Evolutionary conservation across 2,329 filamentous ascomycete genomes (phyloP).

Genomic region (Fusarium sp.): DNA sequence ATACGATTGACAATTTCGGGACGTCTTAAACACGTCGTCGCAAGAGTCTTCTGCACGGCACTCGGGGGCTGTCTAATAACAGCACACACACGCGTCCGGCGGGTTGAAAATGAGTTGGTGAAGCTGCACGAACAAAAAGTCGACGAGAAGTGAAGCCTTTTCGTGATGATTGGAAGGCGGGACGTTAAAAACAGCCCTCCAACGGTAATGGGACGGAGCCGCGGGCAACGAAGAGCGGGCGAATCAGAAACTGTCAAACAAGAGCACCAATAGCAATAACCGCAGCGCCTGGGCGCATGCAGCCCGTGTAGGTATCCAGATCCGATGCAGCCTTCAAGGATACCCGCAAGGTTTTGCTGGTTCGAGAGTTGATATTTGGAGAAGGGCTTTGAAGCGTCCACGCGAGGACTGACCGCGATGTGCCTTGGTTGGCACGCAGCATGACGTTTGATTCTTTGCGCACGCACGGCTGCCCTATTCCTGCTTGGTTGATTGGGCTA

Average conservation of each 20-base stretch:
- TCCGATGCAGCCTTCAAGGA: constrained; percentile 28
- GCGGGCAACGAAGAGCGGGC: constrained; percentile 22
- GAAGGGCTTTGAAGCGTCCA: constrained; percentile 16
- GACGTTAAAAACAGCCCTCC: constrained; percentile 23
- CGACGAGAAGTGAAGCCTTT: constrained; percentile 25
- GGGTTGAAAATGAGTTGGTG: constrained; percentile 15
- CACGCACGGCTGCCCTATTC: constrained; percentile 29
- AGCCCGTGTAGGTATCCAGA: constrained; percentile 23
- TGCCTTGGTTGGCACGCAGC: constrained; percentile 31
- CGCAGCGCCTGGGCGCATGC: constrained; percentile 21
- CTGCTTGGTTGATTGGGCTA: constrained; percentile 18
- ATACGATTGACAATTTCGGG: constrained; percentile 10
- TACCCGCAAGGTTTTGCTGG: constrained; percentile 19
- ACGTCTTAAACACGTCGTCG: constrained; percentile 2
- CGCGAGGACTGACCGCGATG: constrained; percentile 6
- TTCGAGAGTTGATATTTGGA: constrained; percentile 6
- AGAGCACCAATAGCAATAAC: constrained; percentile 23
- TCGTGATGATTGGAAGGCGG: constrained; percentile 2
- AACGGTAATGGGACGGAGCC: constrained; percentile 8
- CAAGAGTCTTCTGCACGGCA: constrained; percentile 27
- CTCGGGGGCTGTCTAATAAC: constrained; percentile 54
- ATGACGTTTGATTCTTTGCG: constrained; percentile 35
- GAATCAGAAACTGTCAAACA: constrained; percentile 29
- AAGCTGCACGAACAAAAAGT: constrained; percentile 25
- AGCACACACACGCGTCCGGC: constrained; percentile 44